A percentile compares a stretch with the other conserved stretches of the same genome.
These are phyloP conservation scores for Ascodesmis nigricans DNA, from an alignment of 495 filamentous ascomycete species.

Conservation along the genomic window DNA sequence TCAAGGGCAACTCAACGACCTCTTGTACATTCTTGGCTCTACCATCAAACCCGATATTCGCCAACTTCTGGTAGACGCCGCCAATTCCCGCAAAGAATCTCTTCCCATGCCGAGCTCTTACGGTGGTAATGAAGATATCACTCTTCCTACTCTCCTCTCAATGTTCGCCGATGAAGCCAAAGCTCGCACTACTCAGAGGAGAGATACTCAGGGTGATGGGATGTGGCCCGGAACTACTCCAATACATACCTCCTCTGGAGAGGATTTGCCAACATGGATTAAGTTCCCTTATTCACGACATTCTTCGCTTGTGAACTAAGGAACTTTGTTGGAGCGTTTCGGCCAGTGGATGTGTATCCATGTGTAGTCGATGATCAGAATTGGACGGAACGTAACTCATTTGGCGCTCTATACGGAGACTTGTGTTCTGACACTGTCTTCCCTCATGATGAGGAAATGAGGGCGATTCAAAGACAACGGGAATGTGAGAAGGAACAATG, in stretches of 20 bases:
- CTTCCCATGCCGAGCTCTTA: conserved; percentile 10
- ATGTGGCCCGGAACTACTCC: conserved; percentile 3
- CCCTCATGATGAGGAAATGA: conserved; percentile 44
- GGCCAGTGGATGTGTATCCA: conserved; percentile 57
- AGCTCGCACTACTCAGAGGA: neutral
- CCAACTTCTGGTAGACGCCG: conserved; percentile 10
- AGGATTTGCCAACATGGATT: conserved; percentile 25
- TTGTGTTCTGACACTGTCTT: conserved; percentile 40
- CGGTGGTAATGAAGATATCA: no score
- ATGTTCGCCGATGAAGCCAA: neutral
- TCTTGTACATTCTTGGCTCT: conserved; percentile 12
- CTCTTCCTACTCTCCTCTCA: no score
- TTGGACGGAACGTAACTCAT: conserved; percentile 42
- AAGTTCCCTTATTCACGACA: conserved; percentile 76
- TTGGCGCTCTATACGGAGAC: conserved; percentile 46
- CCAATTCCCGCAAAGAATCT: conserved; percentile 14
- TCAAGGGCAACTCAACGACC: conserved; percentile 13
- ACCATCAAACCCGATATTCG: conserved; percentile 5
- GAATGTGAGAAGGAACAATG: conserved; percentile 3
- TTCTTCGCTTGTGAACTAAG: conserved; percentile 71
- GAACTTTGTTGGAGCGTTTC: conserved; percentile 42
- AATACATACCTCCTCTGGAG: conserved; percentile 10
- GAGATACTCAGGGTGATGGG: neutral
- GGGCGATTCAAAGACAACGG: conserved; percentile 1
- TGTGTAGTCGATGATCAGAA: conserved; percentile 47